These are phyloP conservation scores for Ploettnerulaceae sp. DNA, from an alignment of 2,329 filamentous ascomycete genomes.

Conservation along the genomic window DNA sequence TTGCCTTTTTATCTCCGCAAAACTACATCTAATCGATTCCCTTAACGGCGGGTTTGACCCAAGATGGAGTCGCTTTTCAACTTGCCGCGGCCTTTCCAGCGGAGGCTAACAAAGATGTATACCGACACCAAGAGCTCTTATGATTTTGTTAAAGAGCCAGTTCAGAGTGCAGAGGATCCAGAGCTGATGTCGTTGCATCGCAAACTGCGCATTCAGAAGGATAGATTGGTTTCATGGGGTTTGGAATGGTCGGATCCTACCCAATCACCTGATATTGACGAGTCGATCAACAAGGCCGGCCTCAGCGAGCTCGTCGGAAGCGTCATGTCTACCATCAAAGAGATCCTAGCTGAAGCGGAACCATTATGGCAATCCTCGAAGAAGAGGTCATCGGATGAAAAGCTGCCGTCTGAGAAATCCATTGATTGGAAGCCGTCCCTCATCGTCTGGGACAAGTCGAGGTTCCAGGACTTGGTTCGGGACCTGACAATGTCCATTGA, in stretches of 20 bases:
- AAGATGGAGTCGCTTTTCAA: conserved; percentile 31
- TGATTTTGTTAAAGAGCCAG: conserved; percentile 64
- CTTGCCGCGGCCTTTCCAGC: conserved; percentile 45
- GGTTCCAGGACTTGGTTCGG: conserved; percentile 69
- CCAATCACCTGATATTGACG: conserved; percentile 65
- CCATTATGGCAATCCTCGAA: conserved; percentile 62
- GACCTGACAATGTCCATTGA: conserved; percentile 76
- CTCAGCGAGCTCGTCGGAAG: conserved; percentile 72
- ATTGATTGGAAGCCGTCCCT: conserved; percentile 51
- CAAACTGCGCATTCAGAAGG: conserved; percentile 68
- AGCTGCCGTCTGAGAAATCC: conserved; percentile 25
- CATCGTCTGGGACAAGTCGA: conserved; percentile 63
- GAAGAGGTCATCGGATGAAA: conserved; percentile 32
- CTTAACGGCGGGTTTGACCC: background rate
- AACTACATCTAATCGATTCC: background rate
- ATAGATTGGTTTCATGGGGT: conserved; percentile 74
- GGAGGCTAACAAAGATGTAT: conserved; percentile 66
- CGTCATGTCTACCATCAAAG: conserved; percentile 76
- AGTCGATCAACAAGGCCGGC: conserved; percentile 66
- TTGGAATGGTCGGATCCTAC: conserved; percentile 73
- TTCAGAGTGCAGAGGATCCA: conserved; percentile 59
- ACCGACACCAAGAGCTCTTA: conserved; percentile 76
- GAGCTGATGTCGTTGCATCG: conserved; percentile 68
- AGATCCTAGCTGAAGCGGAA: conserved; percentile 72
- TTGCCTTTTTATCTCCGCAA: background rate